Conservation (phyloP, 2,329 filamentous ascomycete genomes). For the Hypoxylon sp. region DNA sequence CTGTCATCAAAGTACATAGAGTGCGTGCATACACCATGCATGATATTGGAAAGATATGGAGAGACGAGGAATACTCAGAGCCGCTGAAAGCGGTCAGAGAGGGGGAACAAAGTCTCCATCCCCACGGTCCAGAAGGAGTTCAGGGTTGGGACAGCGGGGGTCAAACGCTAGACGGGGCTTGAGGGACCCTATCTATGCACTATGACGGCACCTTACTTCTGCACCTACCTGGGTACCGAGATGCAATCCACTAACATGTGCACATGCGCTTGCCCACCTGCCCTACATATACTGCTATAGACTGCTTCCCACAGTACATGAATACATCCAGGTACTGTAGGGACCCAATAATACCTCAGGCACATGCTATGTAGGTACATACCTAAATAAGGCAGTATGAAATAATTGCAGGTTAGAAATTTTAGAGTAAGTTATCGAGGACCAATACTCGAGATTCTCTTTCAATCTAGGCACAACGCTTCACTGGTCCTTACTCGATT, state of each 20-base stretch:
- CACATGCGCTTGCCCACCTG: slow-evolving; percentile 12
- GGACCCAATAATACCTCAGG: too few species aligned
- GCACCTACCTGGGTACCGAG: neutral
- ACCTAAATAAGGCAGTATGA: neutral
- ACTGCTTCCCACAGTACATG: neutral
- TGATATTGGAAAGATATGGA: neutral
- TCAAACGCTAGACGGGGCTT: slow-evolving; percentile 3
- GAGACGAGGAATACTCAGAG: slow-evolving; percentile 6
- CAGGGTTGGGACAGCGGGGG: slow-evolving; percentile 22
- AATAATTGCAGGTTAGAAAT: neutral
- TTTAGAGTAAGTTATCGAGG: neutral
- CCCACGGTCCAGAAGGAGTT: slow-evolving; percentile 10
- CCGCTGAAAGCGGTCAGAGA: slow-evolving; percentile 17
- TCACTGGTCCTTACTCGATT: slow-evolving; percentile 2
- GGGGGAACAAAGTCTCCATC: neutral
- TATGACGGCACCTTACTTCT: slow-evolving; percentile 39
- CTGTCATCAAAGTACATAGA: neutral
- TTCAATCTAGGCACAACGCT: neutral
- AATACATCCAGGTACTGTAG: neutral
- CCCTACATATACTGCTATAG: neutral
- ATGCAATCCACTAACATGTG: slow-evolving; percentile 18
- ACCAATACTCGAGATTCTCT: neutral
- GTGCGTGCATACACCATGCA: neutral
- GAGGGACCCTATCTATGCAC: slow-evolving; percentile 25
- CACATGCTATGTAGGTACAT: too few species aligned